Evolutionary conservation across 2,329 filamentous ascomycete species (phyloP).

Genomic region (Emmonsia crescens): DNA sequence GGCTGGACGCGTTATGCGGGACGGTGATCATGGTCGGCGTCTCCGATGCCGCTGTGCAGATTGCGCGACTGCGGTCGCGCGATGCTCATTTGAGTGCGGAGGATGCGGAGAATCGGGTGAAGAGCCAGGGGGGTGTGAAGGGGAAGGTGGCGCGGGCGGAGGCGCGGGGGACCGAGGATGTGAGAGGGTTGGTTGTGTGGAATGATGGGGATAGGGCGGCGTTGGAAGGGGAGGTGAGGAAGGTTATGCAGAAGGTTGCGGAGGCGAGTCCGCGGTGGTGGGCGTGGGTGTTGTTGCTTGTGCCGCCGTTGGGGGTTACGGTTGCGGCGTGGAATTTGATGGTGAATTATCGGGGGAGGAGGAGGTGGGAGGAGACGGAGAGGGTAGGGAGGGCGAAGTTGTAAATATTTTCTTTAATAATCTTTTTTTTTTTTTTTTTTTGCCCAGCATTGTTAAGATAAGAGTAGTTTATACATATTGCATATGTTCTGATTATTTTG

Average conservation of each 20-base stretch:
- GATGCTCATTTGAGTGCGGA: constrained; percentile 70
- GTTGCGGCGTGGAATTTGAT: constrained; percentile 62
- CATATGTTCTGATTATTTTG: background rate
- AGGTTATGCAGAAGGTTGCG: constrained; percentile 54
- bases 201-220: constrained; percentile 71
- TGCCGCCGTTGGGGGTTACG: constrained; percentile 62
- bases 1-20: constrained; percentile 75
- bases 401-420: background rate
- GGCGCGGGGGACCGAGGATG: constrained; percentile 44
- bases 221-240: constrained; percentile 55
- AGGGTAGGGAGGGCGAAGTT: constrained; percentile 50
- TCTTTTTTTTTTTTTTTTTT: background rate
- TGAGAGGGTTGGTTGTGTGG: constrained; percentile 70
- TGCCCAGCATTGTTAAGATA: background rate
- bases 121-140: constrained; percentile 74
- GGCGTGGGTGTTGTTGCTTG: constrained; percentile 58
- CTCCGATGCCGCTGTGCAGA: constrained; percentile 67
- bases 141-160: constrained; percentile 70
- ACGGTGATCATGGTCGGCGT: constrained; percentile 81
- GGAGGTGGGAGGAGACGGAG: constrained; percentile 55
- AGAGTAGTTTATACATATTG: background rate
- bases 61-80: constrained; percentile 61
- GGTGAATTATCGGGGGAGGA: constrained; percentile 59
- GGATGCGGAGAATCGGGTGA: constrained; percentile 77
- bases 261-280: constrained; percentile 66